phyloP scores from a whole-genome alignment of 768 basidiomycete species.

The Sarcodon sp. region DNA sequence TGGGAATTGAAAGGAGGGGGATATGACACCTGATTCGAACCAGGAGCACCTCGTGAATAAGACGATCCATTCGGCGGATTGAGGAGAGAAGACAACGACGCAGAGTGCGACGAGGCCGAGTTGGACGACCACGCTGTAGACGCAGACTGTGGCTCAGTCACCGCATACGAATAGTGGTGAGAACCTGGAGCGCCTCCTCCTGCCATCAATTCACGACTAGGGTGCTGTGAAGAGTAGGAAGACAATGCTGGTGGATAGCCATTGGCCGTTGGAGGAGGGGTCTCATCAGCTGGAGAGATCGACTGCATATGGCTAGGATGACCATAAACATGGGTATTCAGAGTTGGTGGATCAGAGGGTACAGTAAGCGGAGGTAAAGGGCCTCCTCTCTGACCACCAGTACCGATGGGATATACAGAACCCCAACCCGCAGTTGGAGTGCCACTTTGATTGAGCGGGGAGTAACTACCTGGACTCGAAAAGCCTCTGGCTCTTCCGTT shows the following conservation, averaged over 20 bases:
- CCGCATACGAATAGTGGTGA: constrained; percentile 47
- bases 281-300: constrained; percentile 59
- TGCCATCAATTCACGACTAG: constrained; percentile 22
- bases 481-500: constrained; percentile 55
- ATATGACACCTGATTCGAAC: constrained; percentile 14
- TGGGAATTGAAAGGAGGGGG: constrained; percentile 44
- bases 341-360: constrained; percentile 57
- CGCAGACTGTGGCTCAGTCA: constrained; percentile 46
- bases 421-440: constrained; percentile 38
- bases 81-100: constrained; percentile 56
- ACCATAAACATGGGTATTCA: constrained; percentile 50
- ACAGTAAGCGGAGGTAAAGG: constrained; percentile 75
- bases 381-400: constrained; percentile 10
- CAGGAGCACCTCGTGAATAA: constrained; percentile 30
- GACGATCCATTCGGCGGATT: constrained; percentile 64
- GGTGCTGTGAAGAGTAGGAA: constrained; percentile 13
- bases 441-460: constrained; percentile 49
- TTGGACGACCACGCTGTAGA: constrained; percentile 21
- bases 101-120: constrained; percentile 47
- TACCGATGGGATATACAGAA: constrained; percentile 27
- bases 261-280: constrained; percentile 33
- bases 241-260: constrained; percentile 18
- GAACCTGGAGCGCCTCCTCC: constrained; percentile 16
- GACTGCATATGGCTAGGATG: constrained; percentile 55
- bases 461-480: constrained; percentile 73